Evolutionary conservation across 2,329 filamentous ascomycete species (phyloP).

Genomic region (Lecanosticta acicola): DNA sequence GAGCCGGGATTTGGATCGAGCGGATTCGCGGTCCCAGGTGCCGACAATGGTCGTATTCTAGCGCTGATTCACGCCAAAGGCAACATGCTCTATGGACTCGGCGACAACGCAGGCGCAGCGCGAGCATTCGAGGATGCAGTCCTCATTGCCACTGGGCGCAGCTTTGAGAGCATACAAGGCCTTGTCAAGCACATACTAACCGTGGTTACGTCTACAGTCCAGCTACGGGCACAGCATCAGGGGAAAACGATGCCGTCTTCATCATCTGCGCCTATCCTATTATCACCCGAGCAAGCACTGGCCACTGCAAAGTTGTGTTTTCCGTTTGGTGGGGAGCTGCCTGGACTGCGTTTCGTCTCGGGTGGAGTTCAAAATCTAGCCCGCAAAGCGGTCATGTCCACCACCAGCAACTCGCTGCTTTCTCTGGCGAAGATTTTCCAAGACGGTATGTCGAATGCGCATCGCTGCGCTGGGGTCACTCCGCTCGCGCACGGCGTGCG

Average conservation of each 20-base stretch:
- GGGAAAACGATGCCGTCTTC: conserved; percentile 16
- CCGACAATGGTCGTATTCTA: conserved; percentile 86
- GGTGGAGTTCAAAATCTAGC: conserved; percentile 57
- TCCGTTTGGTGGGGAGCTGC: conserved; percentile 65
- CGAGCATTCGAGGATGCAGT: conserved; percentile 93
- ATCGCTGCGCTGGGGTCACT: conserved; percentile 33
- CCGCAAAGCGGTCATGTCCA: conserved; percentile 76
- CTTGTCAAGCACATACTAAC: conserved; percentile 73
- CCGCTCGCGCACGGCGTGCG: conserved; percentile 66
- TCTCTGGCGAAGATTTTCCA: conserved; percentile 97
- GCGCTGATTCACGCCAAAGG: conserved; percentile 95
- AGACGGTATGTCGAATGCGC: conserved; percentile 80
- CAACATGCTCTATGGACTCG: conserved; percentile 92
- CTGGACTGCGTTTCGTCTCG: conserved; percentile 66
- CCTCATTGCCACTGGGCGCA: conserved; percentile 72
- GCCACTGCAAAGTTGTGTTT: conserved; percentile 81
- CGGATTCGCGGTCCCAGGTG: conserved; percentile 76
- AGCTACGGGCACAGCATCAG: conserved; percentile 25
- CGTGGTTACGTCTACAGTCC: conserved; percentile 49
- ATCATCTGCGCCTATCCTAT: conserved; percentile 61
- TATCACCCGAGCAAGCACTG: conserved; percentile 77
- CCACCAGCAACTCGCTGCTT: conserved; percentile 89
- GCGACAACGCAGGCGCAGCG: conserved; percentile 73
- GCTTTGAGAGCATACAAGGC: conserved; percentile 64
- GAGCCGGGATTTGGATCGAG: conserved; percentile 65